phyloP scores from a whole-genome alignment of 1,284 basidiomycete genomes.

The Tranzscheliella williamsii region DNA sequence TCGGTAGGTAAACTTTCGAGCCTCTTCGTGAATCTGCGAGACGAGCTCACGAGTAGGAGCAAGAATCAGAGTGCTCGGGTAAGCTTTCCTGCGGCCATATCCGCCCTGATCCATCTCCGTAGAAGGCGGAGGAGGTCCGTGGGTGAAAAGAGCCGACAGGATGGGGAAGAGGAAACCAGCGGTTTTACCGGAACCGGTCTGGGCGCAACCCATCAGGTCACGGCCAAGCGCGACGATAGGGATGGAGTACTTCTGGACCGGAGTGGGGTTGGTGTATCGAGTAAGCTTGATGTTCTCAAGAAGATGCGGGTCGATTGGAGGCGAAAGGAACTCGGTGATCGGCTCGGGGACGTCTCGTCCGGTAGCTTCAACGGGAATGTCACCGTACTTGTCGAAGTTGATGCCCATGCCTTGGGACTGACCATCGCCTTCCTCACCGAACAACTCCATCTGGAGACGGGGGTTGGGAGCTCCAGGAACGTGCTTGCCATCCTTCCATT shows the following conservation, averaged over 20 bases:
- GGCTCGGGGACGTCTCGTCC: slow-evolving; percentile 94
- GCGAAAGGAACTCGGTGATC: slow-evolving; percentile 80
- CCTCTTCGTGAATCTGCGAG: slow-evolving; percentile 98
- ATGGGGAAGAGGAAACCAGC: slow-evolving; percentile 99
- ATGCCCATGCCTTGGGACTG: slow-evolving; percentile 85
- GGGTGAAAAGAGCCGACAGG: slow-evolving; percentile 86
- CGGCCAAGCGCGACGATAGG: slow-evolving; percentile 88
- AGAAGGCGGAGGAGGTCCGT: slow-evolving; percentile 75
- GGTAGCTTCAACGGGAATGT: slow-evolving; percentile 98
- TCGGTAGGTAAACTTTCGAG: slow-evolving; percentile 97
- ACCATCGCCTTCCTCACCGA: slow-evolving; percentile 79
- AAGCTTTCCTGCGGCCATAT: slow-evolving; percentile 84
- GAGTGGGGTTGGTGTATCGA: slow-evolving; percentile 91
- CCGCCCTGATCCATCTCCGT: slow-evolving; percentile 63
- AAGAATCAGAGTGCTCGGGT: slow-evolving; percentile 91
- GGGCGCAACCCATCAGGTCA: slow-evolving; percentile 99
- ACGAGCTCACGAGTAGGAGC: slow-evolving; percentile 98
- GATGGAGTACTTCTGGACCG: slow-evolving; percentile 99
- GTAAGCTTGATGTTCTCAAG: slow-evolving; percentile 92
- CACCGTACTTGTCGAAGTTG: slow-evolving; percentile 99
- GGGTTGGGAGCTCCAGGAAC: slow-evolving; percentile 77
- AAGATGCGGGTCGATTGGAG: slow-evolving; percentile 88
- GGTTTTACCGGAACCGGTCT: slow-evolving; percentile 99
- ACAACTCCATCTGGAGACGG: slow-evolving; percentile 93
- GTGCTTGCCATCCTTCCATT: slow-evolving; percentile 89